phyloP scores from a whole-genome alignment of 1,284 basidiomycete species.

The Tilletiaria anomala region DNA sequence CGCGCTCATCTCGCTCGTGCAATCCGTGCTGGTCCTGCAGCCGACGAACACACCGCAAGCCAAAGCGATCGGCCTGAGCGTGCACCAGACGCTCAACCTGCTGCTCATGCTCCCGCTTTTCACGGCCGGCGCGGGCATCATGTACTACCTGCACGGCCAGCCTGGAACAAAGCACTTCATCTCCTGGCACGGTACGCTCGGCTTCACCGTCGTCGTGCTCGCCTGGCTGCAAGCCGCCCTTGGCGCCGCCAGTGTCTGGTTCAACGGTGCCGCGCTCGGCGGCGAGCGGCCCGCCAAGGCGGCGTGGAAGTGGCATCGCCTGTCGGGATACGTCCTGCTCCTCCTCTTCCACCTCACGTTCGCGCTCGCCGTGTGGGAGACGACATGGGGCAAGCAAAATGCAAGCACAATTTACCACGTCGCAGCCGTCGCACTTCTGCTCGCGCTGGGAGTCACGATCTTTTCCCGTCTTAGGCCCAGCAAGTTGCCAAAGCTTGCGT shows the following conservation, averaged over 20 bases:
- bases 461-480: no score
- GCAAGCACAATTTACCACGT: no score
- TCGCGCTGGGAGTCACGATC: no score
- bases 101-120: constrained; percentile 16
- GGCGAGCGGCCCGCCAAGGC: constrained; percentile 12
- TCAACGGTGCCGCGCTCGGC: constrained; percentile 13
- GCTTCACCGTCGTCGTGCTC: constrained; percentile 8
- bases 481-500: no score
- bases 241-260: constrained; percentile 23
- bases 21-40: constrained; percentile 21
- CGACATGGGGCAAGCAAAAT: no score
- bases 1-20: constrained; percentile 13
- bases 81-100: constrained; percentile 17
- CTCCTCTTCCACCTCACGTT: constrained; percentile 13
- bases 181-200: constrained; percentile 21
- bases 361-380: constrained; percentile 13
- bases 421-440: no score
- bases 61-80: constrained; percentile 11
- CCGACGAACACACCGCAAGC: constrained; percentile 8
- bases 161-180: constrained; percentile 15
- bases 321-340: constrained; percentile 18
- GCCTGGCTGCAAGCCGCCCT: constrained; percentile 22
- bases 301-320: constrained; percentile 19
- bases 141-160: constrained; percentile 27
- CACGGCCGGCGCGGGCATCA: constrained; percentile 21